These are phyloP conservation scores for Ophiostoma pallidulum DNA, from an alignment of 2,329 filamentous ascomycete species.

Conservation along the genomic window DNA sequence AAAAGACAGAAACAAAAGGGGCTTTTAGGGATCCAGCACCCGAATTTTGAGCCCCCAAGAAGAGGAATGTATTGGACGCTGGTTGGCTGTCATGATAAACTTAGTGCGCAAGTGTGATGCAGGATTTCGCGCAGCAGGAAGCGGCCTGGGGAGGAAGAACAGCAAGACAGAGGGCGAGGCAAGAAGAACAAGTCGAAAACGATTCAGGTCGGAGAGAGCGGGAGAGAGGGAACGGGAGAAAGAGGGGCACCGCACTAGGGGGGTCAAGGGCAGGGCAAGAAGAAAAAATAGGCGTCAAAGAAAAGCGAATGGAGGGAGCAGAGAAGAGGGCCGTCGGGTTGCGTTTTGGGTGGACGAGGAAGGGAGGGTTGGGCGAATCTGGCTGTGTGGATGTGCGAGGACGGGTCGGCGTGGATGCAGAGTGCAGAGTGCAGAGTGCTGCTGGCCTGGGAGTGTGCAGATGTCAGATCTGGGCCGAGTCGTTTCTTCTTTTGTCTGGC, in stretches of 20 bases:
- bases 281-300: conserved; percentile 3
- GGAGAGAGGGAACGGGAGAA: conserved; percentile 5
- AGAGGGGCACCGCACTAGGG: conserved; percentile 9
- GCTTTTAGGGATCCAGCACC: conserved; percentile 33
- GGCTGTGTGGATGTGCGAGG: conserved; percentile 7
- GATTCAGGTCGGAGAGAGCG: not conserved
- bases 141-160: conserved; percentile 1
- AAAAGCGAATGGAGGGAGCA: not conserved
- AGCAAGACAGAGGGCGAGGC: conserved; percentile 3
- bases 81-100: conserved; percentile 39
- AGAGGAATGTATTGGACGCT: conserved; percentile 32
- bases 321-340: conserved; percentile 1
- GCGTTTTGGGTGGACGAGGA: conserved; percentile 8
- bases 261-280: not conserved
- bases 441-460: conserved; percentile 7
- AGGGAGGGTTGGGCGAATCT: too few relatives aligned
- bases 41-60: conserved; percentile 36
- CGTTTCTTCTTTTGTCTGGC: not conserved
- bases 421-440: too few relatives aligned
- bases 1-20: not conserved
- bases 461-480: conserved; percentile 12
- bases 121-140: conserved; percentile 17
- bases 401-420: conserved; percentile 8
- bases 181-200: not conserved
- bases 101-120: conserved; percentile 22